Evolutionary conservation across 2,329 filamentous ascomycete species (phyloP), one percentile per base, ranked within the genome.

Genomic region (Diaporthe velutina): DNA sequence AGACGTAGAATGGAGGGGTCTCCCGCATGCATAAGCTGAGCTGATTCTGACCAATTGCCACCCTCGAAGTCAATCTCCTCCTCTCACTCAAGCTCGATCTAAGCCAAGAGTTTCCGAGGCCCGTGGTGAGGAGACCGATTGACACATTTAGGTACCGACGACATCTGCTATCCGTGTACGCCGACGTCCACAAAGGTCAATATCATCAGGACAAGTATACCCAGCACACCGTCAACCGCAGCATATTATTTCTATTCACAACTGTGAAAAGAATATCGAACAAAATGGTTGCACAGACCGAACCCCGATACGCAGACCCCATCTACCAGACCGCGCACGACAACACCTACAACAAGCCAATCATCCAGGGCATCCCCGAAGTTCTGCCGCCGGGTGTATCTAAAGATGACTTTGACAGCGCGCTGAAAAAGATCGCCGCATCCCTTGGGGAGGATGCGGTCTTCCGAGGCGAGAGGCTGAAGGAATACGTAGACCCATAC

Each of bases 401-500:
- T 9, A 79, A 80, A 25, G 78, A 80, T 52, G 83, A 82, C 15
- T 87, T 87, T 57, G 79, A 82, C 28, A 71, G 75, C 15, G 85
- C 85, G 3, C 79, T 87, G 12, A 70, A 80, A 42, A 79, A 83
- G 58, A 82, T 84, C 64, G 79, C 80, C 68, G 76, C 74, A 17
- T 76, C 80, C 2, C 78, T 87, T 4, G 85, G 85, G 2, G 76
- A 82, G 35, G 81, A 84, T 22, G 81, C 83, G 4, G 83, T 87
- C 1, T 83, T 85, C 70, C 79, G 80, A 8, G 82, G 82, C n/a
- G 80, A 83, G 33, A 81, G 78, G 1, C 75, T 87, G 45, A 82
- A 80, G 7, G 85, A 87, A 73, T 87, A 87, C 74, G 84, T 87
- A 57, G 85, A 87, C 71, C 85, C 86, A 1, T 87, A 87, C 71